A percentile compares a stretch with the other conserved stretches of the same genome.
Evolutionary conservation across 768 basidiomycete genomes (phyloP).

Genomic region (Leccinellum rugosiceps): DNA sequence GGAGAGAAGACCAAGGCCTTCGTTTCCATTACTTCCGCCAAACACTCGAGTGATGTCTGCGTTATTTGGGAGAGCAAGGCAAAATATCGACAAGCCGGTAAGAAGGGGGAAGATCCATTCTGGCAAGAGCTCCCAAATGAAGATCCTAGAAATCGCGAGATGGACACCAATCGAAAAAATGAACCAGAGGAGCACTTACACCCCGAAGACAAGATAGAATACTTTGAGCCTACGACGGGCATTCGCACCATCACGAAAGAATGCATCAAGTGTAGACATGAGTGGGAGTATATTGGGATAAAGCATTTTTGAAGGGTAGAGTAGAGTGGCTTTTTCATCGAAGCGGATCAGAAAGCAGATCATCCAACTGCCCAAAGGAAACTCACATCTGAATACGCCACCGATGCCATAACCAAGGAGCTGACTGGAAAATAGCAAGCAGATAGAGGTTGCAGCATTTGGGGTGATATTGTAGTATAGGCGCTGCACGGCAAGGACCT

Average conservation of each 20-base stretch:
- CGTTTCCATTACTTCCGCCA: slow-evolving; percentile 60
- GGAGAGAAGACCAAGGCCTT: slow-evolving; percentile 59
- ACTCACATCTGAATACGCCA: slow-evolving; percentile 47
- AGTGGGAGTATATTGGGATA: slow-evolving; percentile 32
- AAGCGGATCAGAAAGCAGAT: neutral
- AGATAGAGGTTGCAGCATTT: slow-evolving; percentile 43
- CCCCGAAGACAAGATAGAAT: slow-evolving; percentile 23
- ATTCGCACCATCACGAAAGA: slow-evolving; percentile 41
- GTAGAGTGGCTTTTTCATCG: slow-evolving; percentile 17
- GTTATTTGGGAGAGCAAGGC: slow-evolving; percentile 51
- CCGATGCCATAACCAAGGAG: slow-evolving; percentile 55
- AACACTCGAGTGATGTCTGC: slow-evolving; percentile 53
- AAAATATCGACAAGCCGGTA: slow-evolving; percentile 60
- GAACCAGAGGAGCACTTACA: slow-evolving; percentile 31
- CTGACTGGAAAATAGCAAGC: slow-evolving; percentile 37
- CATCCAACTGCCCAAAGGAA: neutral
- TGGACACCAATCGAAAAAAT: neutral
- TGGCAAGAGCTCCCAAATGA: slow-evolving; percentile 27
- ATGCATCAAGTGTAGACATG: slow-evolving; percentile 27
- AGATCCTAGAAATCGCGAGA: slow-evolving; percentile 29
- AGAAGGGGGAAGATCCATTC: slow-evolving; percentile 52
- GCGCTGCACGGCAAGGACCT: slow-evolving; percentile 52
- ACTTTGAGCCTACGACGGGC: slow-evolving; percentile 41
- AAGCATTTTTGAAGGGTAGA: slow-evolving; percentile 48
- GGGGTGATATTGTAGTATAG: slow-evolving; percentile 53